Evolutionary conservation across 2,329 filamentous ascomycete species (phyloP), one percentile per base, ranked within the genome.

Genomic region (Fusarium agapanthi): DNA sequence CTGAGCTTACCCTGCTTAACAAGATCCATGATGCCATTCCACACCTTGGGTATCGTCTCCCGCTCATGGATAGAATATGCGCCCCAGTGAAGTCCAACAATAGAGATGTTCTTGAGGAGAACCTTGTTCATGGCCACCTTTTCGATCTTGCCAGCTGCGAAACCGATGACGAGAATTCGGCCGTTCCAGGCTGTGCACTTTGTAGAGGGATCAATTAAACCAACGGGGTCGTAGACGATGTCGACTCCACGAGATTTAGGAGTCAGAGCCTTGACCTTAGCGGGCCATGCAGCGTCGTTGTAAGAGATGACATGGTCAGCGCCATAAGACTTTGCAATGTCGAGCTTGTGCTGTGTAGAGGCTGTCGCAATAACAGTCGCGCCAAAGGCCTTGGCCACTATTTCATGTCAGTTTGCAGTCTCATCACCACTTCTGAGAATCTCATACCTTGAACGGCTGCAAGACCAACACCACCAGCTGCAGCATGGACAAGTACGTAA

Each of bases 131-230:
- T 90, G 18, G 95, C 93, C 45, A 98, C 90, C 84, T 96, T 97
- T 83, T 98, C 95, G 75, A 98, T 97, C 56, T 86, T 87, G 40
- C 83, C 83, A 3, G 81, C 83, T 1, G 95, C 95, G 79, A 98
- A 98, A 1, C 95, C 95, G 74, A 98, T 91, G 10, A 98, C 90
- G 47, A 98, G 84, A 61, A 98, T 87, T 18, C 95, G 88, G 3
- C 93, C 95, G 81, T 97, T 97, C 95, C 95, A 98, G 7, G 94
- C 93, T 7, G 92, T 93, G 84, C 95, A 98, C 83, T 97, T 97
- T 75, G 95, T 93, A 75, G 91, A 94, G 79, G 90, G 88, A 74
- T 97, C 94, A 55, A 98, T 93, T 80, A 98, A 84, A 2, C 95
- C 95, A 3, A 98, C 95, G 18, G 95, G 95, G 81, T 98, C 95